Evolutionary conservation across 495 filamentous ascomycete species (phyloP), one percentile per base, ranked within the genome.

Genomic region (Talaromyces stipitatus): DNA sequence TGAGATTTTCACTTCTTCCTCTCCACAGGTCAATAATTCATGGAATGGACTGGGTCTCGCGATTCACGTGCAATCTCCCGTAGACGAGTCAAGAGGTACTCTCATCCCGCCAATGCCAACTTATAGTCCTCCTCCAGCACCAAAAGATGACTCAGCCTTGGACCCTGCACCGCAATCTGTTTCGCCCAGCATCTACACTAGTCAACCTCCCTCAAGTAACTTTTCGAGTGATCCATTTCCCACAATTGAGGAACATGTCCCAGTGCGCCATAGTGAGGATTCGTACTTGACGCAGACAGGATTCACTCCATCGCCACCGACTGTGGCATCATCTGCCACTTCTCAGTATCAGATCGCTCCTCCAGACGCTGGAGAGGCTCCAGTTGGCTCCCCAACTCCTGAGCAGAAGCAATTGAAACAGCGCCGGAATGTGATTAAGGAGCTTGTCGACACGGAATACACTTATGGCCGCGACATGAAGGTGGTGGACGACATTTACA

Each of bases 401-500:
- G 82, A 85, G 46, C 79, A 84, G 56, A 75, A 78, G 33, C 76
- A 77, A 4, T 64, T 87, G 22, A 80, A 70, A 53, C 80, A 91
- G 61, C 85, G 94, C 14, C 81, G 84, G 30, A 77, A 91, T 63
- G 78, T 92, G 54, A 88, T 98, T 61, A 88, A 91, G 60, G 94
- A 98, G 69, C 75, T 98, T 20, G 81, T 96, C 36, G 90, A 95
- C 61, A 98, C 95, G 2, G 94, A 98, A 66, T 82, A 87, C 27
- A 82, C 83, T 14, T 97, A 92, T 68, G 80, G 90, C 46, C 80
- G 87, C 59, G 94, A 98, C 70, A 92, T 98, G 90, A 95, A 88
- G 62, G 90, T 98, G 36, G 85, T 95, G 5, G 89, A 95, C 64
- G 90, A 96, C 63, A 96, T 97, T 45, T 98, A 97, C 76, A 95